Percentiles rank a stretch among this genome's conserved stretches.
These are phyloP conservation scores for Trichoderma hamatum DNA, from an alignment of 2,329 filamentous ascomycete species.

Conservation along the genomic window DNA sequence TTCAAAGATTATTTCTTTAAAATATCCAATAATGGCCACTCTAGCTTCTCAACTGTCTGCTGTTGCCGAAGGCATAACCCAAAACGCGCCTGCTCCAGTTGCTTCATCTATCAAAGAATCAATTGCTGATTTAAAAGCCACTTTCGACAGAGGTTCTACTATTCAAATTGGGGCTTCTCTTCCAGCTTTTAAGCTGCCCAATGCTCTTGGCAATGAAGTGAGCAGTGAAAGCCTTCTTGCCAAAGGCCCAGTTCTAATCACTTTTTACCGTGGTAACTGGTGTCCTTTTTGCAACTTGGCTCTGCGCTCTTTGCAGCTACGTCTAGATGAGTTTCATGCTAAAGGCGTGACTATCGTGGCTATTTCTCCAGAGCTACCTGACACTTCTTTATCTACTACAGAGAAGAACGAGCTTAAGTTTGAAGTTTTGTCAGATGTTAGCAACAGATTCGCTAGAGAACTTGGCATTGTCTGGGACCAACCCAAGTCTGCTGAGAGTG, in stretches of 20 bases:
- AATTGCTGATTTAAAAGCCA: not conserved
- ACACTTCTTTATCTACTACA: slow-evolving; percentile 6
- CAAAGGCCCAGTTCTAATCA: slow-evolving; percentile 13
- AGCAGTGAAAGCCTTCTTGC: slow-evolving; percentile 1
- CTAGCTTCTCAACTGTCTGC: not conserved
- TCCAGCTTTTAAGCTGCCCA: slow-evolving; percentile 7
- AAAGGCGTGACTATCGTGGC: slow-evolving; percentile 11
- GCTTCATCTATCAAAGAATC: not conserved
- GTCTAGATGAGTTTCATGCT: not conserved
- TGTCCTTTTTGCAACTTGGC: slow-evolving; percentile 14
- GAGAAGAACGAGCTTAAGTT: slow-evolving; percentile 20
- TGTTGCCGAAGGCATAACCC: not conserved
- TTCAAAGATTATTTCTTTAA: not conserved
- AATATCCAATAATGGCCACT: slow-evolving; percentile 1
- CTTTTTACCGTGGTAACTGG: slow-evolving; percentile 18
- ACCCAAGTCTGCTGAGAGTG: not conserved
- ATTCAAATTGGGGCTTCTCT: not conserved
- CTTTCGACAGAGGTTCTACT: not conserved
- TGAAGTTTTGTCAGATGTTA: slow-evolving; percentile 8
- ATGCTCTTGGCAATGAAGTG: slow-evolving; percentile 7
- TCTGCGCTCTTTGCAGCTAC: slow-evolving; percentile 7
- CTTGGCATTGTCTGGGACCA: slow-evolving; percentile 14
- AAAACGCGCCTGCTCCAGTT: not conserved
- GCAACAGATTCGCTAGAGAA: slow-evolving; percentile 12
- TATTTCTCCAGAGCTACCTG: slow-evolving; percentile 13